Base-by-base conservation (phyloP, 208 protist species). In the Endotrypanum monterogeii region DNA sequence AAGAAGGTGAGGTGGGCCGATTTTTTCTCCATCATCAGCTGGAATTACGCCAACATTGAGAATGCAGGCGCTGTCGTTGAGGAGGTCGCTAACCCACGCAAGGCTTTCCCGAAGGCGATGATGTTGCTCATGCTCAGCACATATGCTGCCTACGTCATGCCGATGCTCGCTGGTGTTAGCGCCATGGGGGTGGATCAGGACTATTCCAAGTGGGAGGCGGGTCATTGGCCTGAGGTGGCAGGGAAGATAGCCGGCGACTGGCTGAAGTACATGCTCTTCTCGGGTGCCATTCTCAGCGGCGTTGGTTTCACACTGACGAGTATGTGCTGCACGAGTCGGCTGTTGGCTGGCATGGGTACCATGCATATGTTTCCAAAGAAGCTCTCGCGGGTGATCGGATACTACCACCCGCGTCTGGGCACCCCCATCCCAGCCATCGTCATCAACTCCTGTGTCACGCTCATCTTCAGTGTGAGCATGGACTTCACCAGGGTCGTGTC, bases 21-120 rank as follows among this genome's bases (percentile, higher is more conserved):
- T 30, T 95, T 95, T 77, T 88, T 95, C 70, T 89, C 86, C 60
- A 93, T 95, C 79, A 89, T 93, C 67, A 93, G 87, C 73, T 95
- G 91, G 89, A 95, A 93, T 80, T 95, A 93, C 75, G 91, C 91
- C 25, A 95, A 95, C 82, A 92, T 95, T 76, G 91, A 95, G 67
- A 95, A 95, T 76, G 84, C 88, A 39, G 91, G 91, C 35, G 80
- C 91, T 1, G 80, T 95, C 39, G 85, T 95, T 12, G 88, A 95
- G 82, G 88, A 95, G 63, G 80, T 95, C 20, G 61, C 80, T 16
- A 92, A 95, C 78, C 91, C 91, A 12, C 78, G 75, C 48, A 67
- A 41, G 14, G 83, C 86, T 14, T 71, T 95, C 5, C 86, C 88
- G 1, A 62, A 56, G 44, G 83, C 88, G 23, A 95, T 95, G 87